Evolutionary conservation across 176 grass and related monocot genomes (phyloP), one percentile per base, ranked within the genome.

Genomic region (Musa troglodytarum): DNA sequence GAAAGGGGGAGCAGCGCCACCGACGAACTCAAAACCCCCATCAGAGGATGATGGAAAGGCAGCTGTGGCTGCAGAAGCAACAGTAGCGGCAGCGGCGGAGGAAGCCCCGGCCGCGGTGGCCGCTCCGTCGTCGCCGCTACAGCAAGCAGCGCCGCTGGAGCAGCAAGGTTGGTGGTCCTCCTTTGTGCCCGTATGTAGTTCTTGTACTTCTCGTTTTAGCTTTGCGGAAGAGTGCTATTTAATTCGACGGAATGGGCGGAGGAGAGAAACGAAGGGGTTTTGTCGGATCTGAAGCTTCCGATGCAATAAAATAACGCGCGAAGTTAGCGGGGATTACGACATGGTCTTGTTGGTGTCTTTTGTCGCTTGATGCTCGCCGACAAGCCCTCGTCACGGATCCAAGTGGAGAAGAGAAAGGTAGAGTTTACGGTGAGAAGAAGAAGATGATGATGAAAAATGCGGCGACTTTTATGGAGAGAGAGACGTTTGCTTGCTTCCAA

Each of bases 221-320:
- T 43, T 43, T 43, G 34, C 34, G 34, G 34, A 43, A 5, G 3
- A 43, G 4, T 43, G 34, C 34, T 43, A 43, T 43, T 43, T 43
- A 43, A 43, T 43, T 43, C 34, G 34, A 43, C 3, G 34, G 34
- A 43, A 43, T 43, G 4, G 34, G 4, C 3, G 34, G 34, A 43
- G 34, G 34, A 43, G 34, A 43, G 34, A 53, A 65, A 57, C 19
- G 25, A 28, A 4, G 9, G 51, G 73, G 50, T 52, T 61, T 77
- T 82, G 80, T 82, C 81, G 11, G 72, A 68, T 82, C 72, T 68
- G 63, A 50, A 74, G 63, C 43, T 74, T 73, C 62, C 23, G 9
- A 11, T 25, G 63, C 20, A 65, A 26, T 65, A 65, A 25, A 64
- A 76, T 29, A 58, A 43, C 34, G 34, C 34, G 29, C 29, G 10